phyloP scores from a whole-genome alignment of 2,329 filamentous ascomycete species.

The Microcyclospora pomicola region DNA sequence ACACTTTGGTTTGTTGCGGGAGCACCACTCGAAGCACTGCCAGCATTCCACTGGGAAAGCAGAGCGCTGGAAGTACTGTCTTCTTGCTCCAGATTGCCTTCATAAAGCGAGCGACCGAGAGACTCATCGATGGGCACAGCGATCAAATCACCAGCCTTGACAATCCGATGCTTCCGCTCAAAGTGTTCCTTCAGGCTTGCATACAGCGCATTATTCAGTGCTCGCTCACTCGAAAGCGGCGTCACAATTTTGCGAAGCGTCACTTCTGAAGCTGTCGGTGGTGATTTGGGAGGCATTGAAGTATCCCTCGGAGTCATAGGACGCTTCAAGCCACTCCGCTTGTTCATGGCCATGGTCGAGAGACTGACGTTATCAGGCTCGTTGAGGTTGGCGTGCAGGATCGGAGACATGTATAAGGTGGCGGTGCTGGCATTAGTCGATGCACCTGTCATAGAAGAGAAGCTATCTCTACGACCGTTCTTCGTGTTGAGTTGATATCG shows the following conservation, averaged over 20 bases:
- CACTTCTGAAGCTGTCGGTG: conserved; percentile 59
- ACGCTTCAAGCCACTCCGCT: conserved; percentile 29
- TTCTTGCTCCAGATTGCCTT: conserved; percentile 56
- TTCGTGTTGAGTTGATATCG: conserved; percentile 42
- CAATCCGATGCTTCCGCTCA: conserved; percentile 63
- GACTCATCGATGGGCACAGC: conserved; percentile 79
- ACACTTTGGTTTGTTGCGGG: conserved; percentile 35
- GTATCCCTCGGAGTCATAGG: conserved; percentile 15
- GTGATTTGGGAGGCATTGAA: conserved; percentile 32
- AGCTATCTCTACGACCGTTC: conserved; percentile 38
- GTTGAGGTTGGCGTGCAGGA: conserved; percentile 75
- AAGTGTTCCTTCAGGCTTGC: conserved; percentile 82
- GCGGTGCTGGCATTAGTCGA: conserved; percentile 38
- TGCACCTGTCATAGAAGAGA: conserved; percentile 30
- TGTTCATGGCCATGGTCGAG: conserved; percentile 41
- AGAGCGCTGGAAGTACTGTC: conserved; percentile 39
- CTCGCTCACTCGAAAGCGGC: conserved; percentile 71
- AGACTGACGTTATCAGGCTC: conserved; percentile 66
- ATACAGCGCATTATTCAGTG: conserved; percentile 73
- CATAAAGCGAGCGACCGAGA: conserved; percentile 68
- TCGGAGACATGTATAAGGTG: conserved; percentile 63
- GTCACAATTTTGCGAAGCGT: conserved; percentile 81
- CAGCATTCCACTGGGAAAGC: conserved; percentile 11
- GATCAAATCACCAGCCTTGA: conserved; percentile 77
- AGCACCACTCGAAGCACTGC: conserved; percentile 26